Conservation (phyloP, 768 basidiomycete species). For the Macrocybe gigantea region DNA sequence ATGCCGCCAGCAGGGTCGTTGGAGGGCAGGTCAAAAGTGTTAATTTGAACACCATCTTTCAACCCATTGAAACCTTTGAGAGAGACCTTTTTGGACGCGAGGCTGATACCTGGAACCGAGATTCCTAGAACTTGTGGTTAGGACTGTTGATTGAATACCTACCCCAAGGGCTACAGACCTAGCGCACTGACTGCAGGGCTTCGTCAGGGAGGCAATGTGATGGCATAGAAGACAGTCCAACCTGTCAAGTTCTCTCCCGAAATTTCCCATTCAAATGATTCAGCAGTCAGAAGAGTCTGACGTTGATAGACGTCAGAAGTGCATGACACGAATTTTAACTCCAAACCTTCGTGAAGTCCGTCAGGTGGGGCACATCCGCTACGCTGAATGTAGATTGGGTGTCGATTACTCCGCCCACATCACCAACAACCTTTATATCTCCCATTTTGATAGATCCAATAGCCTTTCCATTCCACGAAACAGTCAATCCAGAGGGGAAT, state of each 20-base stretch:
- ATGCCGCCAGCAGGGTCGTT: constrained; percentile 72
- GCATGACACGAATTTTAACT: not conserved
- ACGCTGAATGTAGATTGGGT: constrained; percentile 51
- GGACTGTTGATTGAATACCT: not conserved
- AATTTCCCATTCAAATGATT: constrained; percentile 68
- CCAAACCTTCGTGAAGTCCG: constrained; percentile 58
- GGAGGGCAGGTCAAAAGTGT: constrained; percentile 63
- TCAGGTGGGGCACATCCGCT: constrained; percentile 47
- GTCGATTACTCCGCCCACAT: constrained; percentile 57
- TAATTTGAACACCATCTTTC: constrained; percentile 53
- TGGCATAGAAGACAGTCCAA: constrained; percentile 14
- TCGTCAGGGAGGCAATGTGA: constrained; percentile 1
- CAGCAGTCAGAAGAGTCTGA: constrained; percentile 52
- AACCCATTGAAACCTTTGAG: constrained; percentile 70
- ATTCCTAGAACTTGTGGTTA: constrained; percentile 35
- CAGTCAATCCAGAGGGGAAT: constrained; percentile 55
- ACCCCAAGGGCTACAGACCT: constrained; percentile 24
- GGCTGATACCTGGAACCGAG: constrained; percentile 46
- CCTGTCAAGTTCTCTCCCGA: constrained; percentile 58
- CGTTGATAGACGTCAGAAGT: not conserved
- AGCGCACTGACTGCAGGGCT: constrained; percentile 45
- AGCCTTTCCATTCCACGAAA: constrained; percentile 52
- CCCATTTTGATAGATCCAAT: constrained; percentile 59
- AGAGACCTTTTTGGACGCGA: constrained; percentile 51
- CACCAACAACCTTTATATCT: constrained; percentile 51